Evolutionary conservation across 805 yeast species (phyloP).

Genomic region (Torulaspora maleeae): DNA sequence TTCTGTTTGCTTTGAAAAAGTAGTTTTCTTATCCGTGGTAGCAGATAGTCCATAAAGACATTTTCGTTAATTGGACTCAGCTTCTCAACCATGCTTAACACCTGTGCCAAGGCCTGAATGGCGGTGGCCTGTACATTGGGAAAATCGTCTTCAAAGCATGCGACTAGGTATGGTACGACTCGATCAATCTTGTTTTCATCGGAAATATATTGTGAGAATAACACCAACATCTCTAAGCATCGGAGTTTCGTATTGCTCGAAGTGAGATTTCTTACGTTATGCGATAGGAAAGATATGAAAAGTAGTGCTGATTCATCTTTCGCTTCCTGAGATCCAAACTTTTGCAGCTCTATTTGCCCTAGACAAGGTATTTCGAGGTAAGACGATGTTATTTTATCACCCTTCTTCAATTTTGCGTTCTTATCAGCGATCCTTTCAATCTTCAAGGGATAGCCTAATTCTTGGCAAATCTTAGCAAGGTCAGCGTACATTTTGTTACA

Average conservation of each 20-base stretch:
- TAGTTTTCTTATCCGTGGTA: conserved; percentile 59
- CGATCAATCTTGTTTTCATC: conserved; percentile 87
- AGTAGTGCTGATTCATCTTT: conserved; percentile 29
- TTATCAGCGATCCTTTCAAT: not conserved
- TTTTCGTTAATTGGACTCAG: conserved; percentile 72
- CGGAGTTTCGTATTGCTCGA: conserved; percentile 31
- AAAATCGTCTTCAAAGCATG: conserved; percentile 60
- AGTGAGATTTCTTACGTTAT: conserved; percentile 23
- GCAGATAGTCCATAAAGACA: conserved; percentile 74
- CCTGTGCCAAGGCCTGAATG: conserved; percentile 58
- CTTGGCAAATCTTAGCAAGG: conserved; percentile 42
- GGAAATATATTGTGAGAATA: conserved; percentile 66
- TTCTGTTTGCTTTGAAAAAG: conserved; percentile 38
- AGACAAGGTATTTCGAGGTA: conserved; percentile 10
- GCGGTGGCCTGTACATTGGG: conserved; percentile 65
- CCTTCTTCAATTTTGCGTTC: not conserved
- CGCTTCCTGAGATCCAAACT: conserved; percentile 8
- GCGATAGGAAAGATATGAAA: conserved; percentile 27
- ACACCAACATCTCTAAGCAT: conserved; percentile 72
- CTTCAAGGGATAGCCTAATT: conserved; percentile 19
- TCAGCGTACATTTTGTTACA: conserved; percentile 56
- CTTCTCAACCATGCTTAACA: conserved; percentile 56
- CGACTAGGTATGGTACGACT: conserved; percentile 71
- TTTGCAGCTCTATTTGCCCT: conserved; percentile 13
- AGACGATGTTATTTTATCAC: conserved; percentile 16